These are phyloP conservation scores for Botrytis cinerea DNA, from an alignment of 2,329 filamentous ascomycete genomes.

Conservation along the genomic window DNA sequence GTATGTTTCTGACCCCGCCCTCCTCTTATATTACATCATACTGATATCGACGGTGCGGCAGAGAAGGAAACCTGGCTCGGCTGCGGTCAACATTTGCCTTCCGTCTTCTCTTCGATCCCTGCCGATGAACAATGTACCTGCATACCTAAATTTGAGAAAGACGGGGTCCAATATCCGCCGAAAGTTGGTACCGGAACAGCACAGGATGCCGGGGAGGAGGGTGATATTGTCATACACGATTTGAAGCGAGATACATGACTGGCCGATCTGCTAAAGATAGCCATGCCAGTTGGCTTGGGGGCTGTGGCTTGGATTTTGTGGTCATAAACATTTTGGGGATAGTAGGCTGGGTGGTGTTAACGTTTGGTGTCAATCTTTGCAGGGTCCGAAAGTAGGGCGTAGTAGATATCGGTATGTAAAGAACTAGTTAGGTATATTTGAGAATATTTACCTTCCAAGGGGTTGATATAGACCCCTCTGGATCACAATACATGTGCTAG, in stretches of 20 bases:
- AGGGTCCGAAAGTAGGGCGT: too few species aligned
- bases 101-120: constrained; percentile 55
- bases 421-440: too few species aligned
- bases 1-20: constrained; percentile 43
- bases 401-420: background rate
- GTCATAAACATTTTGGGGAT: background rate
- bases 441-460: background rate
- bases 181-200: constrained; percentile 43
- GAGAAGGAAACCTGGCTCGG: constrained; percentile 56
- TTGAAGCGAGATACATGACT: constrained; percentile 21
- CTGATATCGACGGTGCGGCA: constrained; percentile 32
- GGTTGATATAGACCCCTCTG: background rate
- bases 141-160: constrained; percentile 50
- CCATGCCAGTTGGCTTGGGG: background rate
- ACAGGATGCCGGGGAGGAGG: constrained; percentile 15
- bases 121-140: constrained; percentile 56
- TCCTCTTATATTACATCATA: constrained; percentile 17
- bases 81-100: constrained; percentile 52
- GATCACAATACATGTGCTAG: background rate
- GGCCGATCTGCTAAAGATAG: background rate
- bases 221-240: constrained; percentile 21
- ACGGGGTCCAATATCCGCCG: constrained; percentile 56
- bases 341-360: background rate
- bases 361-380: background rate
- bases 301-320: constrained; percentile 7